Conservation (phyloP, 768 basidiomycete species). For the Tephrocybe sp. region DNA sequence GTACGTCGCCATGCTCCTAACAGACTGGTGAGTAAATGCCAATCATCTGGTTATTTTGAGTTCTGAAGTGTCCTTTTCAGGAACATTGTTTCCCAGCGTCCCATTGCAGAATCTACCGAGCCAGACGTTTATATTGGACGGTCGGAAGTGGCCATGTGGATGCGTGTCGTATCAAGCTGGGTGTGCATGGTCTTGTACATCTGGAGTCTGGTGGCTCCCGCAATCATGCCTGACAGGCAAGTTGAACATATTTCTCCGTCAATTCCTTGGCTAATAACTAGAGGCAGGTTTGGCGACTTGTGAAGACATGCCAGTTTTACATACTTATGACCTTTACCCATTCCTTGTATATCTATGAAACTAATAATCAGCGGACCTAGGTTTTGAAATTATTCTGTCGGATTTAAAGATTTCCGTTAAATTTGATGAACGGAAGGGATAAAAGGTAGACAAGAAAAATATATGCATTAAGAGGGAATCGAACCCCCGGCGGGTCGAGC, state of each 20-base stretch:
- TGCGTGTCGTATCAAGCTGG: constrained; percentile 96
- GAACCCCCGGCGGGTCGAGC: constrained; percentile 79
- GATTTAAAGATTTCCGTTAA: no score
- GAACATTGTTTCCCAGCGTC: constrained; percentile 69
- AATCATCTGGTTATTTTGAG: neutral
- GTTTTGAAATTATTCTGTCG: no score
- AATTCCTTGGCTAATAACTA: neutral
- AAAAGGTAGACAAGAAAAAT: neutral
- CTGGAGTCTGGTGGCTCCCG: constrained; percentile 88
- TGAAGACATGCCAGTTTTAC: no score
- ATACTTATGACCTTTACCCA: no score
- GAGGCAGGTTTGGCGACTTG: constrained; percentile 23
- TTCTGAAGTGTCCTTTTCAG: constrained; percentile 28
- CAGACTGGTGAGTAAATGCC: constrained; percentile 78
- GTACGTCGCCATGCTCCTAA: constrained; percentile 97
- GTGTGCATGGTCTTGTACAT: constrained; percentile 82
- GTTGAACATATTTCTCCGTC: constrained; percentile 20
- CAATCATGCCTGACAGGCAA: constrained; percentile 87
- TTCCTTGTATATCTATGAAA: neutral
- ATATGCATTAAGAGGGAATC: constrained; percentile 40
- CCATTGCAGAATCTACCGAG: constrained; percentile 40
- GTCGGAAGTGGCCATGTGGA: constrained; percentile 98
- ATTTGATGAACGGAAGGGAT: no score
- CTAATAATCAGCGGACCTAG: neutral
- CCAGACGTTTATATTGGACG: constrained; percentile 92